Conservation (phyloP, 495 filamentous ascomycete genomes). For the Neurospora sp. region DNA sequence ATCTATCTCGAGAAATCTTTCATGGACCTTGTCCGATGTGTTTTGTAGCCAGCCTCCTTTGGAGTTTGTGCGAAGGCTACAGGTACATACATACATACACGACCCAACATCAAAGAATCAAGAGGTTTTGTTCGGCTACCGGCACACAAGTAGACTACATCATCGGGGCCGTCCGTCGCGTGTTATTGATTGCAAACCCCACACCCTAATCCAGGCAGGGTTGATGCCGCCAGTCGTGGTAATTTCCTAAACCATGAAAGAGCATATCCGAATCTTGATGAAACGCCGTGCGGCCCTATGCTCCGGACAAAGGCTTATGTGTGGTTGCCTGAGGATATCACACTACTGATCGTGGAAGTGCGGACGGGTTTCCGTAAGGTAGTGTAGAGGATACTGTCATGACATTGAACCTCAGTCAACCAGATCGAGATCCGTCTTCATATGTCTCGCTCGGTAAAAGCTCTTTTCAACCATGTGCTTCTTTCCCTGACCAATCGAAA, state of each 20-base stretch:
- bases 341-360: too few species aligned
- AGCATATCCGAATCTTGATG: neutral
- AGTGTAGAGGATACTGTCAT: too few species aligned
- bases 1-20: too few species aligned
- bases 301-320: neutral
- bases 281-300: neutral
- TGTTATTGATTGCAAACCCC: neutral
- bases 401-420: neutral
- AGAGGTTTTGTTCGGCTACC: neutral
- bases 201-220: neutral
- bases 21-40: too few species aligned
- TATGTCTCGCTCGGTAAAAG: neutral
- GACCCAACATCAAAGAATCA: too few species aligned
- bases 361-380: too few species aligned
- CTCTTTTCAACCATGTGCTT: neutral
- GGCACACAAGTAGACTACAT: neutral
- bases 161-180: neutral
- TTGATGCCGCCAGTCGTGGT: neutral
- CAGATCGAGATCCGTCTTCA: neutral
- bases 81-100: too few species aligned
- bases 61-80: too few species aligned
- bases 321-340: neutral
- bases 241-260: neutral
- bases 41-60: too few species aligned
- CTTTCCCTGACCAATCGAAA: slow-evolving; percentile 6